Conservation (phyloP, 768 basidiomycete species). For the Cystofilobasidium ferigula region DNA sequence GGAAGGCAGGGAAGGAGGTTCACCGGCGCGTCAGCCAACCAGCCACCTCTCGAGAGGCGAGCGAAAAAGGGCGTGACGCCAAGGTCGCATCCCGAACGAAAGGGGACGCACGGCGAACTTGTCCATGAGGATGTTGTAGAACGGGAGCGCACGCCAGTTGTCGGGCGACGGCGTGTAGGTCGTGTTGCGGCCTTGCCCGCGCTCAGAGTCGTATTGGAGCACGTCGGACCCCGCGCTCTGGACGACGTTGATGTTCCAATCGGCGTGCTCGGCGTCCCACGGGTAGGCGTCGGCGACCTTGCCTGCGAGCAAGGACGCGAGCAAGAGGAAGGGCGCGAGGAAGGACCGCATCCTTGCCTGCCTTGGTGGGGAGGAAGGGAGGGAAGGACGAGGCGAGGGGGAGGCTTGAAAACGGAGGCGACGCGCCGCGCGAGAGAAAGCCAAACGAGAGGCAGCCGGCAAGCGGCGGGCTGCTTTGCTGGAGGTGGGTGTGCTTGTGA, state of each 20-base stretch:
- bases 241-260: constrained; percentile 72
- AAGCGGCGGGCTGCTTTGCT: no score
- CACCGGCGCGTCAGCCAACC: background rate
- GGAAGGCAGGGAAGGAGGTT: background rate
- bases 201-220: constrained; percentile 53
- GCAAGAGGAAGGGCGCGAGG: background rate
- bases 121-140: constrained; percentile 52
- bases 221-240: constrained; percentile 53
- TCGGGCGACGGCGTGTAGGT: constrained; percentile 65
- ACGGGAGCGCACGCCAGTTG: constrained; percentile 60
- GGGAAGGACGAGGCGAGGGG: background rate
- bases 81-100: no score
- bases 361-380: no score
- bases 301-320: constrained; percentile 8
- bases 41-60: background rate
- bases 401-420: no score
- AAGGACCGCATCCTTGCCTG: constrained; percentile 2
- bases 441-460: no score
- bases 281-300: background rate
- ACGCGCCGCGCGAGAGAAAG: no score
- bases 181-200: constrained; percentile 43
- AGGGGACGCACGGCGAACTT: constrained; percentile 54
- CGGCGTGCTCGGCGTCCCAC: constrained; percentile 53
- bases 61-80: background rate
- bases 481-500: no score